A percentile compares a stretch with the other conserved stretches of the same genome.
Conservation (phyloP, 2,329 filamentous ascomycete species). For the Beauveria rudraprayagi region DNA sequence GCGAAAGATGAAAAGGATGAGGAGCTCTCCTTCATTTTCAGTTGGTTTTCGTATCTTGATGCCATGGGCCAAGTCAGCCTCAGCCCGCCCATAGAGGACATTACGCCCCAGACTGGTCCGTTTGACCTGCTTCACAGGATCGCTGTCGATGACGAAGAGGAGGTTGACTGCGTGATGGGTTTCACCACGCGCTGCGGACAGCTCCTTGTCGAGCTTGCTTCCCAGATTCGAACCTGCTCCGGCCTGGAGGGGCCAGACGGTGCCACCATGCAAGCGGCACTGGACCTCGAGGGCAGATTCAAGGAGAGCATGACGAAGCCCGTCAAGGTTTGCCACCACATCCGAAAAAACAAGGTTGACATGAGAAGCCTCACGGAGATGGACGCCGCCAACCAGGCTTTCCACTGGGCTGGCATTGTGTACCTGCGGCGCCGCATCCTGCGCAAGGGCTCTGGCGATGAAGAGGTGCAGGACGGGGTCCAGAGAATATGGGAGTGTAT, state of each 20-base stretch:
- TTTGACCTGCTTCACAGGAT: neutral
- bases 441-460: conserved; percentile 47
- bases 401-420: conserved; percentile 70
- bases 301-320: conserved; percentile 42
- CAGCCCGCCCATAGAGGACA: conserved; percentile 24
- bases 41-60: conserved; percentile 81
- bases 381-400: conserved; percentile 66
- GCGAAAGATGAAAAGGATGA: conserved; percentile 41
- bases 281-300: conserved; percentile 53
- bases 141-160: conserved; percentile 31
- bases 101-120: neutral
- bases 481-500: conserved; percentile 55
- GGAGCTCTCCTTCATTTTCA: conserved; percentile 64
- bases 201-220: conserved; percentile 52
- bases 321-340: conserved; percentile 36
- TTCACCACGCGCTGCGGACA: conserved; percentile 57
- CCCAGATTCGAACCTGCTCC: neutral
- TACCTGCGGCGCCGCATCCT: conserved; percentile 69
- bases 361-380: conserved; percentile 54
- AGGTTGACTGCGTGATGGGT: conserved; percentile 71
- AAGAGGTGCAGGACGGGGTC: conserved; percentile 56
- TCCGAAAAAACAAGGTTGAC: conserved; percentile 40
- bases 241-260: neutral
- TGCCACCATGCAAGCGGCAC: conserved; percentile 36
- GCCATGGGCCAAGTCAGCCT: conserved; percentile 67